phyloP scores from a whole-genome alignment of 2,329 filamentous ascomycete genomes.

The Colletotrichum lupini region DNA sequence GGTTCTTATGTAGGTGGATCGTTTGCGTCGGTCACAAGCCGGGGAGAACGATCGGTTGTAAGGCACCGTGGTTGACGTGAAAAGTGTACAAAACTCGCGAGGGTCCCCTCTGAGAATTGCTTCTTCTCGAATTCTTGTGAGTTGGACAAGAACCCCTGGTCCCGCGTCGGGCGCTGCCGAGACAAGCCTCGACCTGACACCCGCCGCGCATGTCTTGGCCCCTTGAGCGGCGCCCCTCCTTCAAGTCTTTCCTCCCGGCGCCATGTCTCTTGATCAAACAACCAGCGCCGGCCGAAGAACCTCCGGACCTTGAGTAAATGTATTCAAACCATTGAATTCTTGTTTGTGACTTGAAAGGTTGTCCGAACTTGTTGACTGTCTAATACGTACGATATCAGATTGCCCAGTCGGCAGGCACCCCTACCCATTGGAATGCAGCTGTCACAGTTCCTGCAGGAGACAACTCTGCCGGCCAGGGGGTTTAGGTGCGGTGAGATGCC shows the following conservation, averaged over 20 bases:
- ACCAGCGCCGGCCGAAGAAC: background rate
- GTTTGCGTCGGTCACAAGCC: no score
- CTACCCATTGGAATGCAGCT: background rate
- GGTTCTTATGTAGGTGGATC: no score
- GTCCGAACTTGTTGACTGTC: background rate
- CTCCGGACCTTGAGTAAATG: no score
- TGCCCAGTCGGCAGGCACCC: background rate
- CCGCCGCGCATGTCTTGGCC: background rate
- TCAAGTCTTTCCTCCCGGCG: background rate
- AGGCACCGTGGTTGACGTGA: background rate
- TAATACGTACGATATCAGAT: background rate
- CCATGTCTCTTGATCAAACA: background rate
- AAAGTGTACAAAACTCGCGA: background rate
- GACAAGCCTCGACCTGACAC: background rate
- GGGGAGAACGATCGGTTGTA: no score
- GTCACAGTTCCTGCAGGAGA: background rate
- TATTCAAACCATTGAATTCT: background rate
- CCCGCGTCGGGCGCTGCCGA: conserved; percentile 8
- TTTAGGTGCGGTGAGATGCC: background rate
- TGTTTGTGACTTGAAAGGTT: background rate
- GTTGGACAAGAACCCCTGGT: background rate
- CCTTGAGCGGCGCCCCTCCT: no score
- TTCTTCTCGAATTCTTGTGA: background rate
- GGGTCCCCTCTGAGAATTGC: background rate
- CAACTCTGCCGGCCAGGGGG: background rate